Evolutionary conservation across 1,139 yeast species (phyloP), one percentile per base, ranked within the genome.

Genomic region (Blastobotrys indianensis): DNA sequence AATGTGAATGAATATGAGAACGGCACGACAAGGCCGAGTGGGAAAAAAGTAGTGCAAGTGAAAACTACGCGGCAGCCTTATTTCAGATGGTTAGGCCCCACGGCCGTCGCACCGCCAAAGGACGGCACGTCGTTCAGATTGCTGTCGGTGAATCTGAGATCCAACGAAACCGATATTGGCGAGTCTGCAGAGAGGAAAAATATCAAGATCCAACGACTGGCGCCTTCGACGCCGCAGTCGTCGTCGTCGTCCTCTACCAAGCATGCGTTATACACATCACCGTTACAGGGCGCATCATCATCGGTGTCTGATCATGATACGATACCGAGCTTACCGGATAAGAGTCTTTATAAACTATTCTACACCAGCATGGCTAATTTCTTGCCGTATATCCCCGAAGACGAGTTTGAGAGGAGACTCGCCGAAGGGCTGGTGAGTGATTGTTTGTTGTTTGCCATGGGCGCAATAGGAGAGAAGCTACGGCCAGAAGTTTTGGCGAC

Each of bases 11-110:
- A 16, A 23, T 34, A 34, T 25, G 37, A 17, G 8, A 17, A 34
- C 37, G 23, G 12, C 25, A n/a, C 17, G 13, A 4, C 11, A 23
- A 2, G 15, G 11, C 10, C 37, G 10, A 32, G 37, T 15, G 32
- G 30, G 10, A 11, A 37, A 25, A 28, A 25, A 16, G 10, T 25
- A 31, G 12, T 13, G 25, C 37, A 32, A 20, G 17, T 46, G 6
- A 36, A 45, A 16, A 49, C 52, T 8, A 55, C 59, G 1, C 43
- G 59, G 3, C 62, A 59, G 43, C 63, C 63, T 4, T 59, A 57
- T 44, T 59, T 59, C 39, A 41, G 63, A 31, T 59, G 61, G 62
- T 53, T 59, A 1, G 63, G 63, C 1, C 60, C 63, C 1, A 60
- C 63, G 1, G 59, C 63, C 4, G 57, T 59, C 25, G 62, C 62